Percentiles rank a stretch among this genome's conserved stretches.
Conservation (phyloP, 1,284 basidiomycete species). For the Caloboletus inedulis region DNA sequence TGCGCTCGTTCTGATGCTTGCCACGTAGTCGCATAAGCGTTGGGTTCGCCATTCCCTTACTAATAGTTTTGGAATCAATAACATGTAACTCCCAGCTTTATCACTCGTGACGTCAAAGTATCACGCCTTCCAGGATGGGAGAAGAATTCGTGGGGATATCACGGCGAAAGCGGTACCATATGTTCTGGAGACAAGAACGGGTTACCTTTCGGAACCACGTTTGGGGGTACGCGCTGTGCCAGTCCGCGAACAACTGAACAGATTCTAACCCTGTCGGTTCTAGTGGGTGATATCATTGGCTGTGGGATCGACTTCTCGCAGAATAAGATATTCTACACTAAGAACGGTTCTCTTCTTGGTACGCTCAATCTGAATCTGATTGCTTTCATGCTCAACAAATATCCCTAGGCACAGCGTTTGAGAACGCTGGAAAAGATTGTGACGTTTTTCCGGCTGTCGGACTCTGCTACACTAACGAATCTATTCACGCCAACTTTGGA, state of each 20-base stretch:
- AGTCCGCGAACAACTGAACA: background rate
- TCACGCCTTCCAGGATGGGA: slow-evolving; percentile 89
- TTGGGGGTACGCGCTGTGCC: slow-evolving; percentile 54
- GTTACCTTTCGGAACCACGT: slow-evolving; percentile 70
- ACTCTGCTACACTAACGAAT: slow-evolving; percentile 72
- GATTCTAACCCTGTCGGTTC: slow-evolving; percentile 4
- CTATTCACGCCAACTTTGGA: slow-evolving; percentile 81
- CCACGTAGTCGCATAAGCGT: slow-evolving; percentile 72
- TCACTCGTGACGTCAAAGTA: slow-evolving; percentile 54
- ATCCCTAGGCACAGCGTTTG: slow-evolving; percentile 61
- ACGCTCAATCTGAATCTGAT: slow-evolving; percentile 19
- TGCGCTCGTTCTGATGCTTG: slow-evolving; percentile 12
- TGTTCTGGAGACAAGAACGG: slow-evolving; percentile 76
- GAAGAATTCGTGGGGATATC: slow-evolving; percentile 87
- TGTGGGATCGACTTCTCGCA: slow-evolving; percentile 87
- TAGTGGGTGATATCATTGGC: slow-evolving; percentile 82
- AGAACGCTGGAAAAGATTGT: slow-evolving; percentile 61
- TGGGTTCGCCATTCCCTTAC: slow-evolving; percentile 45
- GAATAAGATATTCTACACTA: slow-evolving; percentile 82
- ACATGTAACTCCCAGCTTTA: slow-evolving; percentile 38
- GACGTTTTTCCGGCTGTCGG: slow-evolving; percentile 85
- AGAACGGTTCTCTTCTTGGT: slow-evolving; percentile 82
- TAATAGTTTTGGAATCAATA: slow-evolving; percentile 6
- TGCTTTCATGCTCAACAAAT: slow-evolving; percentile 11
- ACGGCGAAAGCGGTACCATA: slow-evolving; percentile 85